phyloP scores from a whole-genome alignment of 2,329 filamentous ascomycete genomes.

The Neofusicoccum parvum region DNA sequence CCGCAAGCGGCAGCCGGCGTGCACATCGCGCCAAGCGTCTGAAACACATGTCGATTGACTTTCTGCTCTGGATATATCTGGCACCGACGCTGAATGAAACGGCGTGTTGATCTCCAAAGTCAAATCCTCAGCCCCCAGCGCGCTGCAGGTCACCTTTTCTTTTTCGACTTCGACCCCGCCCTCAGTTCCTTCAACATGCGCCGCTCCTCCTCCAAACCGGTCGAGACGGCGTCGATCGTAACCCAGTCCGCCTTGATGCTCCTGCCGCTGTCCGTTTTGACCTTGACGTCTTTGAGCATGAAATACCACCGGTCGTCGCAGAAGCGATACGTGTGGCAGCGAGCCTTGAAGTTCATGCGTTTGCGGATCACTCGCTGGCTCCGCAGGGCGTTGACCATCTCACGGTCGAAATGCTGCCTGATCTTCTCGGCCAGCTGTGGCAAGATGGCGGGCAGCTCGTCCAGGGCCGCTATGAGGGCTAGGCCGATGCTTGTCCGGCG shows the following conservation, averaged over 20 bases:
- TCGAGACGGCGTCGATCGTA: constrained; percentile 3
- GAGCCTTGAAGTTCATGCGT: constrained; percentile 19
- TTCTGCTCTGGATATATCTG: not conserved
- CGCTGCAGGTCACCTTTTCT: not conserved
- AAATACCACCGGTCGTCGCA: constrained; percentile 14
- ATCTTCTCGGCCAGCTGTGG: constrained; percentile 10
- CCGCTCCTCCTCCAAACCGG: constrained; percentile 2
- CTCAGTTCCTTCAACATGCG: not conserved
- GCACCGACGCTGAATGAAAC: not conserved
- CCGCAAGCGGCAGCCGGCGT: not conserved
- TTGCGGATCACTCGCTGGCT: not conserved
- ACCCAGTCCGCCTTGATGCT: not conserved
- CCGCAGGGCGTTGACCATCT: constrained; percentile 5
- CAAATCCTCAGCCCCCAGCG: not conserved
- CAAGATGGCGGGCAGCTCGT: constrained; percentile 8
- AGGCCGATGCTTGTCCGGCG: constrained; percentile 16
- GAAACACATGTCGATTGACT: constrained; percentile 4
- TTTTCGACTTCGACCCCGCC: not conserved
- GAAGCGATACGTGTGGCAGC: constrained; percentile 12
- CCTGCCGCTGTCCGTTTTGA: constrained; percentile 12
- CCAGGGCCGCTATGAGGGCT: constrained; percentile 11
- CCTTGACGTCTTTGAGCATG: constrained; percentile 7
- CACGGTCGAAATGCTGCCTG: constrained; percentile 9
- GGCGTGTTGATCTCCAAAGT: not conserved
- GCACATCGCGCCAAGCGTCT: not conserved